Evolutionary conservation across 176 grass and related monocot species (phyloP), one percentile per base, ranked within the genome.

Genomic region (Carex parvula): DNA sequence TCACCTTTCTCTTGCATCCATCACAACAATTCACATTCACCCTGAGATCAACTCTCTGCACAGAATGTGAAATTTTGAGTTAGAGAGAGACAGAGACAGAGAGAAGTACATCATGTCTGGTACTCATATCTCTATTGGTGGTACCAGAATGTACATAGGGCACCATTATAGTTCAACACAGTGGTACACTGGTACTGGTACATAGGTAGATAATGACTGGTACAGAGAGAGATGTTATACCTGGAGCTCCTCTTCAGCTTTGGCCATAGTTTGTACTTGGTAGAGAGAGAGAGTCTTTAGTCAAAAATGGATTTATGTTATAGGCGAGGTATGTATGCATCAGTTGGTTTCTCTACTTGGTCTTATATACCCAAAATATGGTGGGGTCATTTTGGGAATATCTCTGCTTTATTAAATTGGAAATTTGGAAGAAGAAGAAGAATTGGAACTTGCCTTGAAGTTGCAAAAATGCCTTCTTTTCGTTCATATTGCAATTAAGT

Each of bases 11-110:
- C 89, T 88, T 87, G 91, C 95, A 98, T 20, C 95, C 95, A 3
- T 95, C 92, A 57, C 95, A 98, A 81, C 95, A 98, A 84, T 89
- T 95, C 85, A 93, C 95, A 86, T 90, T 88, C 41, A 95, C 92
- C 84, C 93, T 95, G 82, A 98, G 46, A 83, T 98, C 95, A 86
- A 98, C 86, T 84, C 84, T 98, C 95, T 98, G 88, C 82, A 82
- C 61, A 79, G 8, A 56, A 57, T 56, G n/a, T 14, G 15, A 0
- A 67, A 26, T 17, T 82, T 24, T 37, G 62, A 54, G 4, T 83
- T 83, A 83, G 59, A 66, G 6, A 54, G 22, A 65, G 4, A 46
- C 20, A 62, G 20, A 76, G 11, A 76, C 10, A 76, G 5, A 79
- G 24, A 44, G 8, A 24, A 8, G 39, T 24, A 53, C 18, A 74